phyloP scores from a whole-genome alignment of 106 monocot genomes.

The Dendrobium nobile region DNA sequence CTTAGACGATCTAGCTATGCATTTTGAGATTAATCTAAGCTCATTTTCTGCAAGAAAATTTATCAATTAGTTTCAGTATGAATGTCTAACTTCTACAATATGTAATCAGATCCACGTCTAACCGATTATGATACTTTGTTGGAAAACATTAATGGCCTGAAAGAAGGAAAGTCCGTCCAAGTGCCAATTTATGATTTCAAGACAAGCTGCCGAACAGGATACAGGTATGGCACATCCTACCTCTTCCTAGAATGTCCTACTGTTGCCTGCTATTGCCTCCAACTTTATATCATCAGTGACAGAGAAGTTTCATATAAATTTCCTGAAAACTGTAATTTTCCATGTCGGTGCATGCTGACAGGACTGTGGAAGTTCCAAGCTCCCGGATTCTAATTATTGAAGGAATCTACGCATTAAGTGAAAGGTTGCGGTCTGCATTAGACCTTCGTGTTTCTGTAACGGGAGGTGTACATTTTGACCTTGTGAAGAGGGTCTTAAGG shows the following conservation, averaged over 20 bases:
- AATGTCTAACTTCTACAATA: slow-evolving; percentile 3
- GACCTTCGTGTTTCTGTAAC: slow-evolving; percentile 98
- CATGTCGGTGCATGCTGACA: slow-evolving; percentile 20
- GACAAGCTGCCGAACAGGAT: slow-evolving; percentile 20
- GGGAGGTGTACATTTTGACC: slow-evolving; percentile 96
- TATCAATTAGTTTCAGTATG: neutral
- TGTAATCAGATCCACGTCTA: slow-evolving; percentile 22
- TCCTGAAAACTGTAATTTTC: neutral
- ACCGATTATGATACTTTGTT: slow-evolving; percentile 33
- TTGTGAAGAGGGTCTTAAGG: slow-evolving; percentile 95
- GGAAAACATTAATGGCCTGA: slow-evolving; percentile 20
- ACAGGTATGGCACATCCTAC: slow-evolving; percentile 16
- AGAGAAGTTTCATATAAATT: neutral
- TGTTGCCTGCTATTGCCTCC: neutral
- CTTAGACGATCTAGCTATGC: neutral
- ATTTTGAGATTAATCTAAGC: neutral
- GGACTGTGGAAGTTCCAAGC: slow-evolving; percentile 82
- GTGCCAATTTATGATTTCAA: slow-evolving; percentile 35
- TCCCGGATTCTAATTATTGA: slow-evolving; percentile 92
- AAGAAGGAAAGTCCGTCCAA: slow-evolving; percentile 22
- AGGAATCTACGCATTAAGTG: slow-evolving; percentile 95
- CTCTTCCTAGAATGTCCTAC: neutral
- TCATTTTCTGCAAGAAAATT: neutral
- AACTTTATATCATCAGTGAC: neutral
- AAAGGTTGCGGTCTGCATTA: slow-evolving; percentile 65